Conservation (phyloP, 2,329 filamentous ascomycete genomes). For the Teratosphaeria epicoccoides region DNA sequence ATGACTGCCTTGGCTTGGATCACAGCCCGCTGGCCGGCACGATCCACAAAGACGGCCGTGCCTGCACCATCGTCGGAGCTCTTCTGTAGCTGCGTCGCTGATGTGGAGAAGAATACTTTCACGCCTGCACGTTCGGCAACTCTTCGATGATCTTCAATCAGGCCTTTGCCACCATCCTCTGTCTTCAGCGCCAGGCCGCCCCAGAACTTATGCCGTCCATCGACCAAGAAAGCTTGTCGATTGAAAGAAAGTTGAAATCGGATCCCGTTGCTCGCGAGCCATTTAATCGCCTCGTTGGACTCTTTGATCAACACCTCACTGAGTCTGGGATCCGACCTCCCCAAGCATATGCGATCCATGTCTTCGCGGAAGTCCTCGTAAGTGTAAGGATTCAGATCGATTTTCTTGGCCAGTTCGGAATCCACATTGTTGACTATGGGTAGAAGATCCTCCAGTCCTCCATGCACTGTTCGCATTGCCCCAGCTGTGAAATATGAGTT, state of each 20-base stretch:
- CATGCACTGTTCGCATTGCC: constrained; percentile 48
- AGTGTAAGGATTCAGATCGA: constrained; percentile 51
- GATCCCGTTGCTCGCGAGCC: constrained; percentile 19
- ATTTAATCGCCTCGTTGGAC: constrained; percentile 19
- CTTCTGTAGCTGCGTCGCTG: constrained; percentile 32
- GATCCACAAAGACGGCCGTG: constrained; percentile 24
- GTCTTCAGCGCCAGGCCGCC: constrained; percentile 53
- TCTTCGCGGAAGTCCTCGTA: constrained; percentile 45
- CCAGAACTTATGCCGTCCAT: constrained; percentile 54
- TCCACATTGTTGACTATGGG: constrained; percentile 52
- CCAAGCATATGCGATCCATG: constrained; percentile 45
- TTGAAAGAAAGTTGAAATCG: constrained; percentile 47
- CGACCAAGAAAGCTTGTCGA: constrained; percentile 54
- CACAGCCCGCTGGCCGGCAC: constrained; percentile 14
- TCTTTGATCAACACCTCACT: constrained; percentile 37
- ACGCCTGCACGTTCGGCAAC: constrained; percentile 38
- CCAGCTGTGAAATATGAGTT: constrained; percentile 58
- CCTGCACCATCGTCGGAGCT: constrained; percentile 24
- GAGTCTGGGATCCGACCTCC: constrained; percentile 42
- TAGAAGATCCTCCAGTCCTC: constrained; percentile 46
- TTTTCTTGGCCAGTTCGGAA: constrained; percentile 34
- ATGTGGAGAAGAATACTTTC: constrained; percentile 37
- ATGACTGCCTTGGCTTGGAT: constrained; percentile 36
- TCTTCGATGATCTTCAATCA: constrained; percentile 40
- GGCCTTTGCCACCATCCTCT: constrained; percentile 48